These are phyloP conservation scores for Acanthamoeba sp. DNA, from an alignment of 208 protist genomes.

Conservation along the genomic window DNA sequence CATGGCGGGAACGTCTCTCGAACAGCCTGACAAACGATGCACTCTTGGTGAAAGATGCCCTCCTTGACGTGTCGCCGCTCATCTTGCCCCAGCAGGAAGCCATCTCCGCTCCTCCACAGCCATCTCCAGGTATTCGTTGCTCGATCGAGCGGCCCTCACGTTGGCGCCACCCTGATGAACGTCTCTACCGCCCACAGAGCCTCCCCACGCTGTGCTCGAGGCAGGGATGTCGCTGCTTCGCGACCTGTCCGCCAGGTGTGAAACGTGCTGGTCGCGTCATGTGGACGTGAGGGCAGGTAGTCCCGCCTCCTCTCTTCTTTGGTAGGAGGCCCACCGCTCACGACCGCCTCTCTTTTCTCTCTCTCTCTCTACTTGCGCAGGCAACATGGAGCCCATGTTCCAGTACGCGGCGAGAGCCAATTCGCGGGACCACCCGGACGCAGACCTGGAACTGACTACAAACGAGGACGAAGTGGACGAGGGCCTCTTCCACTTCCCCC, in stretches of 20 bases:
- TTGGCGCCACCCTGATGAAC: too few species aligned
- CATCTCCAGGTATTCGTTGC: not conserved
- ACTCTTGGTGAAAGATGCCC: not conserved
- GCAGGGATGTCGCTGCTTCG: not conserved
- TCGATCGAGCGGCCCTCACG: too few species aligned
- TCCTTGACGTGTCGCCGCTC: not conserved
- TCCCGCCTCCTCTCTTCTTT: too few species aligned
- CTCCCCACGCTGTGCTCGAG: not conserved
- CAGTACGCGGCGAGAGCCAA: not conserved
- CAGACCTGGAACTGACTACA: not conserved
- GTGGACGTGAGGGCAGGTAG: not conserved
- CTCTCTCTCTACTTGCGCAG: not conserved
- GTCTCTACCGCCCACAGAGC: not conserved
- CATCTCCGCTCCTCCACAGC: too few species aligned
- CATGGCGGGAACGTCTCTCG: not conserved
- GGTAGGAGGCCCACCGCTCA: too few species aligned
- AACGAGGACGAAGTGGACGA: conserved; percentile 2
- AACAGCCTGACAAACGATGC: not conserved
- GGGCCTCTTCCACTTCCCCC: conserved; percentile 31
- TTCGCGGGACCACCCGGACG: not conserved
- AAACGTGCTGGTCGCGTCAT: conserved; percentile 4
- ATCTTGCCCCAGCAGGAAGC: not conserved
- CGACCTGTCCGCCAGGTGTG: not conserved
- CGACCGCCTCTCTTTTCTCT: too few species aligned
- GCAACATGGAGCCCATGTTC: conserved; percentile 42